Evolutionary conservation across 2,329 filamentous ascomycete genomes (phyloP).

Genomic region (Mycocentrospora acerina): DNA sequence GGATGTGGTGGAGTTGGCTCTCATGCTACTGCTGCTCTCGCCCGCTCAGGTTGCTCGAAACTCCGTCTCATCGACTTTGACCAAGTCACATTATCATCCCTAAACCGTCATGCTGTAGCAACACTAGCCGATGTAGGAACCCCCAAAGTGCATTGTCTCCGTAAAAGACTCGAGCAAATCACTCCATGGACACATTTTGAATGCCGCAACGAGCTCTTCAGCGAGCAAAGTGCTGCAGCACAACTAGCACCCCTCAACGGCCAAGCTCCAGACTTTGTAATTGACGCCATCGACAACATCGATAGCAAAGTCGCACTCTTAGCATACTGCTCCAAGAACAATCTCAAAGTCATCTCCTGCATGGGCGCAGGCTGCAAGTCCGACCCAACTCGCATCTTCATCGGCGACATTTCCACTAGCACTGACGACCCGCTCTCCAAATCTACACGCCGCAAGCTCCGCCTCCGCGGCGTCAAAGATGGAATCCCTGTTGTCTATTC

Average conservation of each 20-base stretch:
- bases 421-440: slow-evolving; percentile 88
- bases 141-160: slow-evolving; percentile 84
- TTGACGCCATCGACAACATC: slow-evolving; percentile 98
- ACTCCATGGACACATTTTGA: slow-evolving; percentile 92
- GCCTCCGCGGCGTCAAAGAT: slow-evolving; percentile 72
- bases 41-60: slow-evolving; percentile 84
- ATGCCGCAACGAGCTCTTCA: slow-evolving; percentile 80
- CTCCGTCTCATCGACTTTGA: slow-evolving; percentile 94
- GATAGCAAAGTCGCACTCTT: slow-evolving; percentile 91
- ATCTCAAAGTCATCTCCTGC: slow-evolving; percentile 81
- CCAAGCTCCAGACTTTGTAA: slow-evolving; percentile 77
- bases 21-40: slow-evolving; percentile 82
- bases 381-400: slow-evolving; percentile 76
- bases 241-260: slow-evolving; percentile 70
- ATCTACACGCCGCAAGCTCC: slow-evolving; percentile 76
- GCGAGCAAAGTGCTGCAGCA: slow-evolving; percentile 62
- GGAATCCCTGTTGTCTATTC: slow-evolving; percentile 94
- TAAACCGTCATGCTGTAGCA: slow-evolving; percentile 95
- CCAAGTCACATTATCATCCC: slow-evolving; percentile 89
- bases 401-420: slow-evolving; percentile 87
- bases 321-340: slow-evolving; percentile 79
- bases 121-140: slow-evolving; percentile 92
- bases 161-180: slow-evolving; percentile 78
- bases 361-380: slow-evolving; percentile 98
- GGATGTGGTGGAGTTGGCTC: slow-evolving; percentile 94